phyloP scores from a whole-genome alignment of 352 stramenopile genomes.

The Globisporangium perplexum region DNA sequence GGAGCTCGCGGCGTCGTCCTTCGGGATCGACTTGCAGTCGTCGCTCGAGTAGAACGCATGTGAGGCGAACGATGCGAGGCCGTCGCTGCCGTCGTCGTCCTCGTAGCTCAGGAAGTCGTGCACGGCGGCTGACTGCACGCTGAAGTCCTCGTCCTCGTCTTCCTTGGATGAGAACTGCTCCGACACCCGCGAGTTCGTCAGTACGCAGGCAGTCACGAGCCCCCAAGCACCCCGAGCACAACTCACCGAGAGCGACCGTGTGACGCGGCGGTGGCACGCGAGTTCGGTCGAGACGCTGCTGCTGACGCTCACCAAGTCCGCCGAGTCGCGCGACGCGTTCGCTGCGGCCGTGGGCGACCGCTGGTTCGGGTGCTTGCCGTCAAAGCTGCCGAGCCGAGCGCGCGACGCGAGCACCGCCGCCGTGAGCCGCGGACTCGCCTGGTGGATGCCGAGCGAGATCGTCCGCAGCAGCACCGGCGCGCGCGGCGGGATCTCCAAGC shows the following conservation, averaged over 20 bases:
- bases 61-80: constrained; percentile 35
- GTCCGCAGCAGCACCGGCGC: constrained; percentile 36
- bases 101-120: constrained; percentile 57
- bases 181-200: background rate
- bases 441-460: constrained; percentile 30
- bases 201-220: background rate
- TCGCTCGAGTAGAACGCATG: constrained; percentile 25
- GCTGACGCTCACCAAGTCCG: constrained; percentile 41
- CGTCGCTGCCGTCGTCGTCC: constrained; percentile 34
- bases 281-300: constrained; percentile 56
- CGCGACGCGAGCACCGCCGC: constrained; percentile 43
- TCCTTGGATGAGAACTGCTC: background rate
- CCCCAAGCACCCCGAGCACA: no score
- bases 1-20: no score
- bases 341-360: constrained; percentile 8
- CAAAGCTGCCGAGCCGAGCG: constrained; percentile 25
- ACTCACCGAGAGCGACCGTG: constrained; percentile 52
- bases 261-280: constrained; percentile 48
- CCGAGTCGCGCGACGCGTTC: constrained; percentile 18
- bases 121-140: constrained; percentile 31
- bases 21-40: constrained; percentile 4
- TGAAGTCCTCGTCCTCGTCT: constrained; percentile 1
- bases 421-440: constrained; percentile 41
- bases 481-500: constrained; percentile 18
- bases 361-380: constrained; percentile 14